Evolutionary conservation across 108 stramenopile species (phyloP).

Genomic region (Skeletonema grethae): DNA sequence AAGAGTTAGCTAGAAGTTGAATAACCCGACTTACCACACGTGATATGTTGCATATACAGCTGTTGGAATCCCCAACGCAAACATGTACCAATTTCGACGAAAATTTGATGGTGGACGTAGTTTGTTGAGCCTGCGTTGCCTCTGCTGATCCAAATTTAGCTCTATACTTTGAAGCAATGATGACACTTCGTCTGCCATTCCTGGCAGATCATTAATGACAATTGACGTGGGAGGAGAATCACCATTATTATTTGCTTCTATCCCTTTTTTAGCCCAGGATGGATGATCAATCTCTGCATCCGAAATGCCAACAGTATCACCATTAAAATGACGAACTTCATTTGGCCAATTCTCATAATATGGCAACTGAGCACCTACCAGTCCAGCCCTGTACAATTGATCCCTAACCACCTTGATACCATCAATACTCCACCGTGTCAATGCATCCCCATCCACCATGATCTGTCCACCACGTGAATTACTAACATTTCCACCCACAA

Average conservation of each 20-base stretch:
- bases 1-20: too few species aligned
- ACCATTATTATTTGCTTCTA: background rate
- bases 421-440: conserved; percentile 86
- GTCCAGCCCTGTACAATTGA: conserved; percentile 72
- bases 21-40: conserved; percentile 12
- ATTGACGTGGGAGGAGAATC: conserved; percentile 10
- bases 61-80: conserved; percentile 57
- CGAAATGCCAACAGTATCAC: conserved; percentile 8
- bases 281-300: conserved; percentile 33
- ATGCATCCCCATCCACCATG: conserved; percentile 64
- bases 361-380: conserved; percentile 47
- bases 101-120: conserved; percentile 65
- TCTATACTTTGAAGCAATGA: conserved; percentile 74
- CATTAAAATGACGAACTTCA: conserved; percentile 41
- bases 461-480: conserved; percentile 65
- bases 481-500: conserved; percentile 39
- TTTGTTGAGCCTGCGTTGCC: conserved; percentile 62
- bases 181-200: conserved; percentile 72
- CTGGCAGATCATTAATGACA: conserved; percentile 64
- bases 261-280: conserved; percentile 33
- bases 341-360: conserved; percentile 66
- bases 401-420: conserved; percentile 72
- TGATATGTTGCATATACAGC: conserved; percentile 49
- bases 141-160: conserved; percentile 66
- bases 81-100: conserved; percentile 78